Conservation (phyloP, 2,329 filamentous ascomycete species). For the Curvularia hawaiiensis region DNA sequence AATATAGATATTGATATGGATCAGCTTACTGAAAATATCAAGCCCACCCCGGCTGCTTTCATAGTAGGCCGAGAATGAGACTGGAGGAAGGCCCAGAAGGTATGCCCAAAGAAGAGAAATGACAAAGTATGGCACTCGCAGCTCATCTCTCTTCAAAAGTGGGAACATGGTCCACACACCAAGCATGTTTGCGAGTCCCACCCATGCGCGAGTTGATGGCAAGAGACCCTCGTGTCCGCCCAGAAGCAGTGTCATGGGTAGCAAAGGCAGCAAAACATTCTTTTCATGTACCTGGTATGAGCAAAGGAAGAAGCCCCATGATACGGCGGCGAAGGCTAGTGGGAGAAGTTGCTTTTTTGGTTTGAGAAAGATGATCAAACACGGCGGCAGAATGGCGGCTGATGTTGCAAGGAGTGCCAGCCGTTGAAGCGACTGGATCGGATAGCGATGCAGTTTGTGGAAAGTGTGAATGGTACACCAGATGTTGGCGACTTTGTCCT, state of each 20-base stretch:
- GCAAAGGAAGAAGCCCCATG: constrained; percentile 98
- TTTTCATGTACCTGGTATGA: constrained; percentile 99
- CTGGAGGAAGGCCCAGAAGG: constrained; percentile 83
- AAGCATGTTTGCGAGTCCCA: constrained; percentile 92
- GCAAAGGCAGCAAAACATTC: constrained; percentile 86
- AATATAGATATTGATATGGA: constrained; percentile 78
- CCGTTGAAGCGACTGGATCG: constrained; percentile 72
- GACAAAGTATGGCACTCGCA: constrained; percentile 83
- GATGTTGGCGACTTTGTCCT: constrained; percentile 98
- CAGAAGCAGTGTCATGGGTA: constrained; percentile 90
- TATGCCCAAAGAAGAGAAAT: constrained; percentile 90
- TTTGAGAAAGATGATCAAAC: constrained; percentile 76
- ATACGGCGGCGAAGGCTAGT: constrained; percentile 78
- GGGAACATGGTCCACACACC: constrained; percentile 95
- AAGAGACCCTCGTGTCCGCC: constrained; percentile 78
- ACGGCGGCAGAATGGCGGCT: constrained; percentile 77
- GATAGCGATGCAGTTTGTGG: constrained; percentile 81
- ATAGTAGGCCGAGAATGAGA: constrained; percentile 71
- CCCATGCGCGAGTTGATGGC: constrained; percentile 81
- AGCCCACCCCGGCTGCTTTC: constrained; percentile 50
- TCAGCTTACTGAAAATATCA: constrained; percentile 65
- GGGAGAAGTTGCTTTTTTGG: constrained; percentile 80
- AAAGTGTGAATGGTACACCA: constrained; percentile 94
- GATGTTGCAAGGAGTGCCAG: constrained; percentile 77
- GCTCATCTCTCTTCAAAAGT: constrained; percentile 80